Base-by-base conservation (phyloP, 352 stramenopile genomes). In the Phytophthora syringae region DNA sequence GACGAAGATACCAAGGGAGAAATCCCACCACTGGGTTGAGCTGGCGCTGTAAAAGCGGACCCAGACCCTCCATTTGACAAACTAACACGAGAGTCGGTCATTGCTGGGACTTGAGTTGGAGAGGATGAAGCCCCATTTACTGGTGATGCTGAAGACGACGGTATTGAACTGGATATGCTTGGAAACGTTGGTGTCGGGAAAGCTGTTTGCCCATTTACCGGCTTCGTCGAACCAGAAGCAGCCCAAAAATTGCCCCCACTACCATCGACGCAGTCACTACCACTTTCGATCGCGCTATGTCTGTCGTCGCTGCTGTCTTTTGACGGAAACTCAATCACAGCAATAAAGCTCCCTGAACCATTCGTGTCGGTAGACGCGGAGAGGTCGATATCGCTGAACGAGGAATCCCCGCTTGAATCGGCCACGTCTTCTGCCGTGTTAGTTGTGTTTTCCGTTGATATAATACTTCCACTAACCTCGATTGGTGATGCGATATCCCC, bases 341-440 rank as follows among this genome's bases (percentile, higher is more conserved):
- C 22, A 43, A 43, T 50, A 21, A 43, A 59, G 7, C 36, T 66
- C 20, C 37, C 22, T 18, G 48, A 53, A 37, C 39, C 24, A 32
- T 61, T 20, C 10, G 25, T 44, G 7, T 48, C 37, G n/a, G 7
- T 5, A 40, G 43, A 60, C 20, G 12, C 34, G 2, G 30, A 60
- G 47, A 44, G 25, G 34, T 27, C 28, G 25, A 67, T 7, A 53
- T 32, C 55, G 20, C 36, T 39, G 25, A 56, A 55, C 24, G 37
- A 42, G 45, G 47, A 2, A 30, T 39, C n/a, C 15, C 45, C 24
- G 7, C 52, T 43, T 18, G 24, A 58, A 40, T n/a, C 16, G 7
- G 24, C 27, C 12, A 22, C 36, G 16, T 45, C 25, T 30, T 39
- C 16, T 7, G 22, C 16, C 22, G 34, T 22, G 43, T 52, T 40